Base-by-base conservation (phyloP, 2,329 filamentous ascomycete species). In the Arthroderma sp. region DNA sequence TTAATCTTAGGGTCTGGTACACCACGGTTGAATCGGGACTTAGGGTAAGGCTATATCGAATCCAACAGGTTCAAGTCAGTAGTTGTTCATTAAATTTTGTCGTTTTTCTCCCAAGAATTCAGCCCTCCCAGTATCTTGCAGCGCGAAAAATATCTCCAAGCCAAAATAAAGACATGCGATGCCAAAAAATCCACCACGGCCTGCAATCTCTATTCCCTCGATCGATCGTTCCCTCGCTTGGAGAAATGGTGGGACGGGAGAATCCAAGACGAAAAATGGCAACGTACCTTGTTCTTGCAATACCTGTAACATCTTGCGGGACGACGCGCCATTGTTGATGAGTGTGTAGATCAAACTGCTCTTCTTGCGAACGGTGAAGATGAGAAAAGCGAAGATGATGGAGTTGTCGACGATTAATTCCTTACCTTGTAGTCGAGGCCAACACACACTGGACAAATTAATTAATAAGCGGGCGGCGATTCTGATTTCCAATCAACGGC, bases 1-100 rank as follows among this genome's bases (percentile, higher is more conserved):
- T 87, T 84, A 68, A 95, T 80, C 73, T 81, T 81, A 56, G 77
- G 73, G 68, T 80, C 77, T 59, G 75, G 75, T 59, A 95, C 88
- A 96, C 91, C 91, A 79, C 91, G 88, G 85, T 98, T 98, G 85
- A 96, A 98, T 66, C 91, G 86, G 64, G 88, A 95, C 84, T 98
- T 98, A 63, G 91, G 91, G 75, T 95, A 96, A 72, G 89, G 86
- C 83, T 91, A 56, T 41, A 42, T 22, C 29, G 52, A 28, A 9
- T 22, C 15, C 43, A 37, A 33, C 42, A 22, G 27, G 29, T 8
- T 15, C 4, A 29, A 10, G 28, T 41, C 42, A 36, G 30, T 29
- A 27, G 34, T 40, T 29, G 10, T 31, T 30, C 11, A 27, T 28
- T 36, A 44, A n/a, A 44, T 34, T 31, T 11, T 28, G n/a, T 28